Percentiles rank a stretch among this genome's conserved stretches.
Evolutionary conservation across 495 filamentous ascomycete genomes (phyloP).

Genomic region (Lepraria neglecta): DNA sequence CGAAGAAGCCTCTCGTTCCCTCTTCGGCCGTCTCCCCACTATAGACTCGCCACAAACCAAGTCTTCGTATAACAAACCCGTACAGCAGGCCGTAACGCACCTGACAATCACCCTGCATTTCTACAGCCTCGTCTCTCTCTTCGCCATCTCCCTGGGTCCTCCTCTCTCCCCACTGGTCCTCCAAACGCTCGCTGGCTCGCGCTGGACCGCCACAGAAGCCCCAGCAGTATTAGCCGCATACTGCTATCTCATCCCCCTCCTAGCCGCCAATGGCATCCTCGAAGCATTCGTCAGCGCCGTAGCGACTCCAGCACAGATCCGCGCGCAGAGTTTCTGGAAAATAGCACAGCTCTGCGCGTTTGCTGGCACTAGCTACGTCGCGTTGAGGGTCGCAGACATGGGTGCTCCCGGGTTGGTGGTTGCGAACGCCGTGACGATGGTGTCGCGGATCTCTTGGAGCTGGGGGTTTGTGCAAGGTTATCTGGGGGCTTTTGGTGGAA

Average conservation of each 20-base stretch:
- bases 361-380: conserved; percentile 60
- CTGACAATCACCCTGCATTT: conserved; percentile 50
- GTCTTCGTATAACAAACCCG: conserved; percentile 25
- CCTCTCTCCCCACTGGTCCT: conserved; percentile 65
- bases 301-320: conserved; percentile 62
- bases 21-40: conserved; percentile 67
- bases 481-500: conserved; percentile 40
- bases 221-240: conserved; percentile 71
- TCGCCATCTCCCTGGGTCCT: conserved; percentile 63
- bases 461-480: conserved; percentile 60
- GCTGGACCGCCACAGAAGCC: conserved; percentile 59
- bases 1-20: conserved; percentile 81
- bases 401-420: conserved; percentile 76
- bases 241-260: conserved; percentile 85
- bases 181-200: conserved; percentile 60
- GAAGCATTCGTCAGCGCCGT: conserved; percentile 90
- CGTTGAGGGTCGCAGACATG: conserved; percentile 54
- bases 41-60: conserved; percentile 3
- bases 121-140: conserved; percentile 63
- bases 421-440: conserved; percentile 84
- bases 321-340: conserved; percentile 77
- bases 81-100: conserved; percentile 23
- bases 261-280: conserved; percentile 84
- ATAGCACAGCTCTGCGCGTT: conserved; percentile 67
- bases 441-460: conserved; percentile 75